Evolutionary conservation across 2,329 filamentous ascomycete genomes (phyloP), one percentile per base, ranked within the genome.

Genomic region (Xylaria digitata): DNA sequence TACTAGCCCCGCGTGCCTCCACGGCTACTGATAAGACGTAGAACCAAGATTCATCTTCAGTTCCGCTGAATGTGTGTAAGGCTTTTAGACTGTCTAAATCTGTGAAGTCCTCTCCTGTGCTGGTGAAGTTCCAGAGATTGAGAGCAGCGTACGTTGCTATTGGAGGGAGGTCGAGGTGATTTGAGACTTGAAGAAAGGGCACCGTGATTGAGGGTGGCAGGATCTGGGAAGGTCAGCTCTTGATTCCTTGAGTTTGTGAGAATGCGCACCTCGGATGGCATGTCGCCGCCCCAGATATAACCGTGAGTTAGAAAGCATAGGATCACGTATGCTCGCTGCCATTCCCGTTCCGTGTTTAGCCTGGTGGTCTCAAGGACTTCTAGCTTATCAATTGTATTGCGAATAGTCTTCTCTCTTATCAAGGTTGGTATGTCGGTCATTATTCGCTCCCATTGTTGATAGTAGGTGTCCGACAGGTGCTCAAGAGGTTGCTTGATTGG

Each of bases 41-140:
- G 80, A 98, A 98, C 95, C 95, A 97, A 73, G 94, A 93, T 79
- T 98, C 95, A 72, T 96, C 94, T 57, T 90, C 81, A 7, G 93
- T 96, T 30, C 93, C 94, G 4, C 94, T 97, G 75, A 97, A 96
- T 13, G 94, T 96, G 75, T 91, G 86, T 9, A 94, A 84, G 0
- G 90, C 90, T 21, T 86, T 83, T 11, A 97, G 83, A 57, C 91
- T 89, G 65, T 92, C 87, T 9, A 95, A 82, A 64, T 88, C 82
- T 70, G 89, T 86, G 32, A 91, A 87, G 56, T 89, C 85, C 0
- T 73, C 50, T 1, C 78, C 76, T 0, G 72, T 85, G 80, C 61
- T 59, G 13, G 46, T 61, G 55, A 92, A 97, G 80, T 98, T 98
- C 94, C 94, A 98, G 13, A 98, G 84, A 72, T 92, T 94, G 40